phyloP scores from a whole-genome alignment of 306 rosid species.

The Crataegus laevigata region DNA sequence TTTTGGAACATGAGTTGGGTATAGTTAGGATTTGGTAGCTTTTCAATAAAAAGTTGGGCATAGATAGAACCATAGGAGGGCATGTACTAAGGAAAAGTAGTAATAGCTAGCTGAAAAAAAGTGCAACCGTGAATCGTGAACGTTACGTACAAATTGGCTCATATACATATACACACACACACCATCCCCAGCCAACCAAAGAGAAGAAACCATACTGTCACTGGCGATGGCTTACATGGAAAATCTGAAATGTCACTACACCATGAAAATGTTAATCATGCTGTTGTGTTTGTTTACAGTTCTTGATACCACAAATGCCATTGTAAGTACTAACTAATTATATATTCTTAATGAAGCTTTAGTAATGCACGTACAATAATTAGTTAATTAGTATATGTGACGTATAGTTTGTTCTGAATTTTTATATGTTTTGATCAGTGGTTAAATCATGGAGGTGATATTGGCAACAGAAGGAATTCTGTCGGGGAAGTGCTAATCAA shows the following conservation, averaged over 20 bases:
- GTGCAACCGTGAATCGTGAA: not conserved
- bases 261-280: not conserved
- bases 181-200: not conserved
- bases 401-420: not conserved
- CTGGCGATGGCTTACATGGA: not conserved
- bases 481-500: constrained; percentile 14
- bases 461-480: constrained; percentile 21
- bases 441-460: constrained; percentile 29
- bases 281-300: constrained; percentile 1
- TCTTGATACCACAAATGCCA: constrained; percentile 4
- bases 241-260: not conserved
- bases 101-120: not conserved
- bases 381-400: not conserved
- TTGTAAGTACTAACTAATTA: not conserved
- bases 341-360: no score
- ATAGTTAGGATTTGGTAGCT: not conserved
- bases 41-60: not conserved
- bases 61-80: not conserved
- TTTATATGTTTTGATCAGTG: constrained; percentile 16
- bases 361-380: not conserved
- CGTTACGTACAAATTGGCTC: not conserved
- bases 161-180: not conserved
- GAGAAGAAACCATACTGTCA: not conserved
- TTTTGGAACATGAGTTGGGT: not conserved
- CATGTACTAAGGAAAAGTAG: not conserved